Conservation (phyloP, 2,329 filamentous ascomycete species). For the Dothideomycetes sp. region DNA sequence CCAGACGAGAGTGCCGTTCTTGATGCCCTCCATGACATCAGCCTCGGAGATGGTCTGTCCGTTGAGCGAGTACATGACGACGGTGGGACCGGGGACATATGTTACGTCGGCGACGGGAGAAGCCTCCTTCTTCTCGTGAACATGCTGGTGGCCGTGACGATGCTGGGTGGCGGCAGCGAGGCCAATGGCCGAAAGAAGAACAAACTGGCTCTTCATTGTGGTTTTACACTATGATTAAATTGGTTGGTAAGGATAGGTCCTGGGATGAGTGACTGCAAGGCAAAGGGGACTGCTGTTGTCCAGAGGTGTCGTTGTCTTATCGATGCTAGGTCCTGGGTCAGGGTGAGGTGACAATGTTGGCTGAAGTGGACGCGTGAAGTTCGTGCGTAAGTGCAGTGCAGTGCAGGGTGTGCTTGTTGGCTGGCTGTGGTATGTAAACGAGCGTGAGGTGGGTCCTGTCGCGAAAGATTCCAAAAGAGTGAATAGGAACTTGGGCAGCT, state of each 20-base stretch:
- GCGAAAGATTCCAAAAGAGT: not conserved
- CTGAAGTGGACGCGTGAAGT: too few species aligned
- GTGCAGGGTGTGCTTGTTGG: too few species aligned
- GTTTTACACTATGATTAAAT: slow-evolving; percentile 7
- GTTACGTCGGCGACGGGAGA: slow-evolving; percentile 33
- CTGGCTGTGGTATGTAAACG: not conserved
- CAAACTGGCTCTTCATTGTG: slow-evolving; percentile 25
- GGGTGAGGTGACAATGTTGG: too few species aligned
- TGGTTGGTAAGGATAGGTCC: not conserved
- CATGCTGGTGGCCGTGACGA: slow-evolving; percentile 41
- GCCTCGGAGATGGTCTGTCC: slow-evolving; percentile 49
- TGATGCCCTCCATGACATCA: slow-evolving; percentile 61
- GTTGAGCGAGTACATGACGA: slow-evolving; percentile 62
- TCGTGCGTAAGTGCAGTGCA: too few species aligned
- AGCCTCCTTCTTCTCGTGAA: slow-evolving; percentile 41
- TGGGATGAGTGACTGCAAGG: too few species aligned
- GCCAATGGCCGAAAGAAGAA: slow-evolving; percentile 23
- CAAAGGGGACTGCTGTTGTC: too few species aligned
- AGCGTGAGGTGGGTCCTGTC: not conserved
- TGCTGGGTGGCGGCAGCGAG: slow-evolving; percentile 48
- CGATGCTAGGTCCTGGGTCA: too few species aligned
- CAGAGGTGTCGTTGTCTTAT: too few species aligned
- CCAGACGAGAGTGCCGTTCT: slow-evolving; percentile 54
- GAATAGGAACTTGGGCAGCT: not conserved
- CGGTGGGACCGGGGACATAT: slow-evolving; percentile 49